Evolutionary conservation across 2,329 filamentous ascomycete genomes (phyloP).

Genomic region (Aspergillus calidoustus): DNA sequence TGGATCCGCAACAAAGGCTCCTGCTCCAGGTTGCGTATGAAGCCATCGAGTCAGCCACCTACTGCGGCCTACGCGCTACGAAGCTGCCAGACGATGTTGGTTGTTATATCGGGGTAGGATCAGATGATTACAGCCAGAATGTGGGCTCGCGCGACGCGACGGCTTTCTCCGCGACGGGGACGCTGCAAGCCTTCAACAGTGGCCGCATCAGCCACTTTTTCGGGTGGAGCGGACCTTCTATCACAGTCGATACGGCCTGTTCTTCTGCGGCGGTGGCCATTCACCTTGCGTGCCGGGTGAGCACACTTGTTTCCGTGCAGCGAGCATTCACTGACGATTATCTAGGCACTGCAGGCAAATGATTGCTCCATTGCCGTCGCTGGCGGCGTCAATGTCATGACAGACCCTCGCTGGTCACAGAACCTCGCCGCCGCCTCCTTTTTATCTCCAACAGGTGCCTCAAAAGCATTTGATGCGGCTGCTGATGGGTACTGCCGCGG

Average conservation of each 20-base stretch:
- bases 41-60: constrained; percentile 6
- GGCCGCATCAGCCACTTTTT: constrained; percentile 48
- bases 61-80: neutral
- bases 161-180: constrained; percentile 40
- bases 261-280: constrained; percentile 14
- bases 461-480: constrained; percentile 12
- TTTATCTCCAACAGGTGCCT: constrained; percentile 5
- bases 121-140: constrained; percentile 47
- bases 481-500: constrained; percentile 35
- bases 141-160: constrained; percentile 38
- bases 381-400: constrained; percentile 10
- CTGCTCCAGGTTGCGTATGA: constrained; percentile 14
- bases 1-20: constrained; percentile 17
- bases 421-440: constrained; percentile 14
- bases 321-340: too few species aligned
- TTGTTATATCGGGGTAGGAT: constrained; percentile 41
- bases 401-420: neutral
- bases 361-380: constrained; percentile 12
- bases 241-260: constrained; percentile 30
- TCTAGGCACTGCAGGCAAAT: constrained; percentile 1
- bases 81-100: constrained; percentile 33
- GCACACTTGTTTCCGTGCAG: too few species aligned
- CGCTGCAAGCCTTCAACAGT: constrained; percentile 22
- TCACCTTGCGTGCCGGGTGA: constrained; percentile 3
- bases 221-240: constrained; percentile 43